Evolutionary conservation across 352 stramenopile species (phyloP), one percentile per base, ranked within the genome.

Genomic region (Thraustochytrium sp.): DNA sequence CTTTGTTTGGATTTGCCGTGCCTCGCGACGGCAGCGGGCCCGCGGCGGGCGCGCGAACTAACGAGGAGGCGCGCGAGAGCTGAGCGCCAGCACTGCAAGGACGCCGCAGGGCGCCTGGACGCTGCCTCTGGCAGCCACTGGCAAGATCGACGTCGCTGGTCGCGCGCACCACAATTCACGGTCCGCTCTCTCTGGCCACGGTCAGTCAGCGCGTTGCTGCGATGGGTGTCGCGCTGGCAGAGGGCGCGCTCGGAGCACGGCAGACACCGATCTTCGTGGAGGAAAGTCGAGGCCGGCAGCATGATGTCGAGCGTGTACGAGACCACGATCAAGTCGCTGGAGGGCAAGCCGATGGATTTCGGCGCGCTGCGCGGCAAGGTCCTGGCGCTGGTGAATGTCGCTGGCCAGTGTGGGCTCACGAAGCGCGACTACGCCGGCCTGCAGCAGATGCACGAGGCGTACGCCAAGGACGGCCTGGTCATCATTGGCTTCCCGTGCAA

Each of bases 401-500:
- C 88, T 2, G 85, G 76, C 51, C 46, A 85, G 34, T 92, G 89
- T 46, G 89, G 89, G 0, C 85, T 92, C 48, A 92, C 89, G 31
- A 84, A 90, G 59, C 72, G 82, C 34, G 87, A 92, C 42, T 92
- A 90, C 78, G 77, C 73, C 13, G 77, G 89, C 34, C 75, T 90
- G 36, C 85, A 90, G 73, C n/a, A 55, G 34, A 75, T 90, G 4
- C 80, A 90, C 31, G 85, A 89, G 23, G 83, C 86, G 65, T 88
- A 90, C 76, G 56, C 85, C 23, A 77, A 87, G 1, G 75, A 89
- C 9, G 88, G 87, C 18, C 82, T 90, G 23, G 59, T 72, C 18
- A 75, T 90, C 36, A 48, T 90, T 1, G 88, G 73, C 11, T 90
- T 90, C 75, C 88, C 88, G 21, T 89, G 86, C 62, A 90, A 91